Percentiles rank a stretch among this genome's conserved stretches.
Conservation (phyloP, 345 rosid genomes). For the Erucastrum elatum region DNA sequence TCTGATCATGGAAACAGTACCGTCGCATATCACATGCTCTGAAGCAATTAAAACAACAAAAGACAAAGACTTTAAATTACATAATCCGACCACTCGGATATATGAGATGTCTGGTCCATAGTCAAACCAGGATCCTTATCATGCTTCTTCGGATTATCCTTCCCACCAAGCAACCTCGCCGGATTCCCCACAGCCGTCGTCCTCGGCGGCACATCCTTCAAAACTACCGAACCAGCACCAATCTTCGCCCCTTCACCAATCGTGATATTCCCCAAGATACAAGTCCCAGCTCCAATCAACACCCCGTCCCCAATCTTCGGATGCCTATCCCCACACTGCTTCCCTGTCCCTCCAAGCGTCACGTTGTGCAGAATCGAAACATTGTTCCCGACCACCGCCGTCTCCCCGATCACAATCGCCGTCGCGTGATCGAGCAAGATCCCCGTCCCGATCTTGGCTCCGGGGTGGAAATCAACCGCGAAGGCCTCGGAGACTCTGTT, state of each 20-base stretch:
- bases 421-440: constrained; percentile 85
- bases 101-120: constrained; percentile 92
- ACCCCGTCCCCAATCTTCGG: constrained; percentile 98
- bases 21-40: too few species aligned
- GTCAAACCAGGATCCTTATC: constrained; percentile 83
- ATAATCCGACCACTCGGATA: constrained; percentile 85
- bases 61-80: constrained; percentile 49
- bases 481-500: constrained; percentile 74
- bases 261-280: constrained; percentile 79
- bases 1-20: constrained; percentile 16
- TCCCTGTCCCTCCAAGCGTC: constrained; percentile 92
- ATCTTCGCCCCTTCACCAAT: constrained; percentile 97
- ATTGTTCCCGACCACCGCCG: constrained; percentile 85
- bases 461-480: constrained; percentile 93
- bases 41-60: constrained; percentile 22
- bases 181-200: constrained; percentile 96
- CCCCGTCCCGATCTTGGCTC: constrained; percentile 76
- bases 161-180: constrained; percentile 90
- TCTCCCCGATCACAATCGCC: constrained; percentile 82
- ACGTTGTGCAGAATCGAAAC: constrained; percentile 91
- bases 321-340: constrained; percentile 78
- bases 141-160: constrained; percentile 67
- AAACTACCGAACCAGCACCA: constrained; percentile 88
- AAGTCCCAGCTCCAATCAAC: constrained; percentile 88
- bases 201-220: constrained; percentile 73